Percentiles rank a stretch among this genome's conserved stretches.
These are phyloP conservation scores for Cochliopodium minus DNA, from an alignment of 208 protist genomes.

Conservation along the genomic window DNA sequence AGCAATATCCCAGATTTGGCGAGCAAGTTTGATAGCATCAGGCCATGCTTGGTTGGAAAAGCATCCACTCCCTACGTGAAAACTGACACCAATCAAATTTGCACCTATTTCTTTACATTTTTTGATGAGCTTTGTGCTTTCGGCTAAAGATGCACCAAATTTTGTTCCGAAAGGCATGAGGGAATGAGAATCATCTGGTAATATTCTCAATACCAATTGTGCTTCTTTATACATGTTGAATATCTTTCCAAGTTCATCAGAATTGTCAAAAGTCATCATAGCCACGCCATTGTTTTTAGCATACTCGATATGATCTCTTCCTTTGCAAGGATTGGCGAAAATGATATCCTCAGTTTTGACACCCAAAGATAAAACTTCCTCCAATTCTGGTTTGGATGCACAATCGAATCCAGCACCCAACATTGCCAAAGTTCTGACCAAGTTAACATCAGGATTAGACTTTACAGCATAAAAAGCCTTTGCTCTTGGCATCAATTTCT, in stretches of 20 bases:
- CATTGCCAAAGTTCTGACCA: slow-evolving; percentile 30
- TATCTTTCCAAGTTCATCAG: slow-evolving; percentile 50
- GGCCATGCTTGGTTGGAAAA: slow-evolving; percentile 36
- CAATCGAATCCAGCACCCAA: slow-evolving; percentile 59
- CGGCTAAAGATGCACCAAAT: slow-evolving; percentile 41
- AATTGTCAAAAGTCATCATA: slow-evolving; percentile 58
- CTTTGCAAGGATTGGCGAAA: slow-evolving; percentile 65
- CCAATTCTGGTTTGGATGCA: slow-evolving; percentile 42
- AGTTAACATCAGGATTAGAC: slow-evolving; percentile 38
- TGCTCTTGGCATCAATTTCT: slow-evolving; percentile 41
- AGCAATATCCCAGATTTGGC: slow-evolving; percentile 41
- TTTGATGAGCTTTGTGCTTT: slow-evolving; percentile 32
- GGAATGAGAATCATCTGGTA: slow-evolving; percentile 43
- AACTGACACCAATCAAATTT: slow-evolving; percentile 49
- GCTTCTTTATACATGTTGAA: slow-evolving; percentile 31
- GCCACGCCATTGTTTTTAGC: slow-evolving; percentile 35
- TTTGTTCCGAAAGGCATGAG: slow-evolving; percentile 51
- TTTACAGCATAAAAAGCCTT: slow-evolving; percentile 56
- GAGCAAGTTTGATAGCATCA: slow-evolving; percentile 34
- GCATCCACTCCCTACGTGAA: slow-evolving; percentile 66
- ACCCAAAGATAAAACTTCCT: slow-evolving; percentile 24
- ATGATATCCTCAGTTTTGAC: slow-evolving; percentile 26
- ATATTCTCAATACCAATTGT: slow-evolving; percentile 41
- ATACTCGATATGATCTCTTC: slow-evolving; percentile 34
- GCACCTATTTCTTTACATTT: slow-evolving; percentile 26